These are phyloP conservation scores for Coemansia biformis DNA, from an alignment of 192 early-diverging fungal species.

Conservation along the genomic window DNA sequence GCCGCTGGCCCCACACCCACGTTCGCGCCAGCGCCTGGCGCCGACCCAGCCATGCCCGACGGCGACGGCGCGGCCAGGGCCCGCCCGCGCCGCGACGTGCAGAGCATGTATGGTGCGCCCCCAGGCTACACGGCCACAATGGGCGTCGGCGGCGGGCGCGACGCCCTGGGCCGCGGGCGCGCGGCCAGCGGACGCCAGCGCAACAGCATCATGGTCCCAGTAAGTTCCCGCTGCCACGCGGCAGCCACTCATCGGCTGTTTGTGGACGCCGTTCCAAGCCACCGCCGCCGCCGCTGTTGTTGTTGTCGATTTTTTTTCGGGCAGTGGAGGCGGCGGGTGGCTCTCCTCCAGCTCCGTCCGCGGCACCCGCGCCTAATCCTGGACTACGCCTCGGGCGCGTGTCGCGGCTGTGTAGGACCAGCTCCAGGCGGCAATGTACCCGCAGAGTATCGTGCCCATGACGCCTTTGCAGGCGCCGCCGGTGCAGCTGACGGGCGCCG, in stretches of 20 bases:
- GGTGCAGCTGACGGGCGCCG: slow-evolving; percentile 40
- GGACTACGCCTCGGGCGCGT: too few relatives aligned
- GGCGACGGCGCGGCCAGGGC: slow-evolving; percentile 14
- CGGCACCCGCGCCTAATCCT: too few relatives aligned
- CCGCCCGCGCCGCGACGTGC: slow-evolving; percentile 39
- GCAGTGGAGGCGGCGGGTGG: too few relatives aligned
- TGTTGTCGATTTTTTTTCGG: background rate
- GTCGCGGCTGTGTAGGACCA: slow-evolving; percentile 49
- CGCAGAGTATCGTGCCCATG: slow-evolving; percentile 37
- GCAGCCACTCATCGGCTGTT: slow-evolving; percentile 2
- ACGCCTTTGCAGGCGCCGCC: slow-evolving; percentile 37
- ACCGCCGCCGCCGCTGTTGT: background rate
- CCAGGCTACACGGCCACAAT: slow-evolving; percentile 49
- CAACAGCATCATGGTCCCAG: slow-evolving; percentile 53
- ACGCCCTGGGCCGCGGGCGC: slow-evolving; percentile 35
- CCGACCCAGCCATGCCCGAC: slow-evolving; percentile 1
- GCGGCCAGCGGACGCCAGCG: slow-evolving; percentile 49
- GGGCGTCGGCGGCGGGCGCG: slow-evolving; percentile 45
- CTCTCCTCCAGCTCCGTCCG: too few relatives aligned
- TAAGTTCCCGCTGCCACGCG: slow-evolving; percentile 20
- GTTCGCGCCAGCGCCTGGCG: too few relatives aligned
- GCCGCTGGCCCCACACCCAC: too few relatives aligned
- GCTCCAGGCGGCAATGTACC: slow-evolving; percentile 47
- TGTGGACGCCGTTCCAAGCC: slow-evolving; percentile 5
- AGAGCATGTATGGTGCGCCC: slow-evolving; percentile 53